Conservation (phyloP, 2,329 filamentous ascomycete species). For the Fusarium marasasianum region DNA sequence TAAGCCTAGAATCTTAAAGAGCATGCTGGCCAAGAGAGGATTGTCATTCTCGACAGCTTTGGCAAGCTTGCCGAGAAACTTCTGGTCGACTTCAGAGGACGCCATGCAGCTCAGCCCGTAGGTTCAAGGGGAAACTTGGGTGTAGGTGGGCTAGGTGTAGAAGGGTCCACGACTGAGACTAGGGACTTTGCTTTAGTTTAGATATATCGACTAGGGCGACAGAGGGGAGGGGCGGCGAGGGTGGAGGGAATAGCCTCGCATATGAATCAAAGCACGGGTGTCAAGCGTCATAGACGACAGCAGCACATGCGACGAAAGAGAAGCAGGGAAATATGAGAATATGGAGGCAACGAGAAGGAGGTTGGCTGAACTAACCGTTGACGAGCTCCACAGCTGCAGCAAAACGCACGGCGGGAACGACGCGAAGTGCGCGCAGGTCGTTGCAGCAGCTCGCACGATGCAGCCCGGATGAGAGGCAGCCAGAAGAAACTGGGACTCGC, state of each 20-base stretch:
- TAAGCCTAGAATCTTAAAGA: constrained; percentile 91
- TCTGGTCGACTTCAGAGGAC: constrained; percentile 96
- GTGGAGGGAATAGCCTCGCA: constrained; percentile 40
- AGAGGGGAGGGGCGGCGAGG: constrained; percentile 32
- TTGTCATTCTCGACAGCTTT: constrained; percentile 81
- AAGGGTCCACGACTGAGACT: constrained; percentile 32
- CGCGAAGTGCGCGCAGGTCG: constrained; percentile 34
- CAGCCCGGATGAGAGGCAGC: constrained; percentile 41
- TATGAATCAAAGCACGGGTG: constrained; percentile 44
- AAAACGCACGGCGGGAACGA: constrained; percentile 33
- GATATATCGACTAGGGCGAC: constrained; percentile 32
- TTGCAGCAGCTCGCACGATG: constrained; percentile 40
- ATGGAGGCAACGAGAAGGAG: constrained; percentile 37
- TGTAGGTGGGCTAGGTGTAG: constrained; percentile 25
- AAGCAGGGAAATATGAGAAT: constrained; percentile 35
- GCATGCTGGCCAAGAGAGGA: constrained; percentile 79
- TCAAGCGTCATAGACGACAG: constrained; percentile 32
- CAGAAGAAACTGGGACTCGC: constrained; percentile 22
- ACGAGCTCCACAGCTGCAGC: constrained; percentile 42
- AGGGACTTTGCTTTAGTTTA: constrained; percentile 34
- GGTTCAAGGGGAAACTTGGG: constrained; percentile 10
- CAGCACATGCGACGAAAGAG: constrained; percentile 30
- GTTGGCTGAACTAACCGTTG: constrained; percentile 41
- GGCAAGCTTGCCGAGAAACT: constrained; percentile 91
- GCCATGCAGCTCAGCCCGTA: constrained; percentile 71